These are phyloP conservation scores for Penicillium sp. DNA, from an alignment of 2,329 filamentous ascomycete species.

Conservation along the genomic window DNA sequence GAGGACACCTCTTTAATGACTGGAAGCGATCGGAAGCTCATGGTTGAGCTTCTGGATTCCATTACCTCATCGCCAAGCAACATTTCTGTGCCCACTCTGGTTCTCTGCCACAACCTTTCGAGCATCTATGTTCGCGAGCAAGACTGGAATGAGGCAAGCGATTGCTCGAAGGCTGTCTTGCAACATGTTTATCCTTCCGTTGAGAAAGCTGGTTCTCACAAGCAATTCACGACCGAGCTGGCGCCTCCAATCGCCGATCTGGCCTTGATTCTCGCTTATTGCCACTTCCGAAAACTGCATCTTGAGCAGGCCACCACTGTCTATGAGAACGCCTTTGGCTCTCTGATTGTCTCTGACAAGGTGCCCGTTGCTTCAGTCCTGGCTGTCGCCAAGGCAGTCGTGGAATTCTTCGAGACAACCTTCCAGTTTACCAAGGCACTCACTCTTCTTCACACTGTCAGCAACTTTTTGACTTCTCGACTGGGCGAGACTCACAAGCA, in stretches of 20 bases:
- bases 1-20: conserved; percentile 26
- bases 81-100: conserved; percentile 29
- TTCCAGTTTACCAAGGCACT: conserved; percentile 39
- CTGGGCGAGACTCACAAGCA: conserved; percentile 43
- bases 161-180: conserved; percentile 32
- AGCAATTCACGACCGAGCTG: conserved; percentile 31
- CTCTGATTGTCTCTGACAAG: conserved; percentile 32
- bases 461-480: conserved; percentile 33
- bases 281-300: conserved; percentile 36
- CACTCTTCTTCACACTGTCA: conserved; percentile 32
- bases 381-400: conserved; percentile 36
- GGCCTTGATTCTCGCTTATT: conserved; percentile 36
- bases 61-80: conserved; percentile 30
- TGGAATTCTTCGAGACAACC: conserved; percentile 41
- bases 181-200: conserved; percentile 37
- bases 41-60: conserved; percentile 35
- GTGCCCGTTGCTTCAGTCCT: conserved; percentile 35
- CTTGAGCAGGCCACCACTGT: conserved; percentile 31
- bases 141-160: conserved; percentile 32
- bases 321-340: conserved; percentile 39
- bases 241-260: conserved; percentile 36
- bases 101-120: conserved; percentile 34
- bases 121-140: conserved; percentile 35
- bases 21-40: conserved; percentile 30
- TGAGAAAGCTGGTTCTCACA: conserved; percentile 30